These are phyloP conservation scores for Boletus fagicola DNA, from an alignment of 768 basidiomycete species.

Conservation along the genomic window DNA sequence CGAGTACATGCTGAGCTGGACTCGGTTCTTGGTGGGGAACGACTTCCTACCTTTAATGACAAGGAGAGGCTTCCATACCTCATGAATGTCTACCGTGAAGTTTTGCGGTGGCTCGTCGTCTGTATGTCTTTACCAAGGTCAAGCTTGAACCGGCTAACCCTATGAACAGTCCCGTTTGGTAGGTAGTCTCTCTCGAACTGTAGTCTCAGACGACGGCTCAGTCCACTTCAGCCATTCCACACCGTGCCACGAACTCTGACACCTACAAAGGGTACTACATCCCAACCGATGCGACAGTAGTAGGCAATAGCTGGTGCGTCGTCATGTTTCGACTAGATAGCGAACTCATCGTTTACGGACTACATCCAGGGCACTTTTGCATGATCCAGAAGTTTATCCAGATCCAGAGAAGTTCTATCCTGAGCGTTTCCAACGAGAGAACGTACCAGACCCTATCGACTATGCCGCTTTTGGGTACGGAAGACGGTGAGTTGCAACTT, in stretches of 20 bases:
- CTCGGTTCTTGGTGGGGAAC: not conserved
- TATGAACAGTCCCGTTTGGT: constrained; percentile 4
- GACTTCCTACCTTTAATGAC: constrained; percentile 5
- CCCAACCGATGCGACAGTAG: constrained; percentile 3
- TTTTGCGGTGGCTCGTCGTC: constrained; percentile 5
- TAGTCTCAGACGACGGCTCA: not conserved
- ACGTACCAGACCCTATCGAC: constrained; percentile 5
- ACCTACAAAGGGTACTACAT: constrained; percentile 5
- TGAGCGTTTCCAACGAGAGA: not conserved
- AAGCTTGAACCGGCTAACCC: not conserved
- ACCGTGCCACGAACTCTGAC: not conserved
- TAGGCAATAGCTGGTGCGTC: constrained; percentile 4
- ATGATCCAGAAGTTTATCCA: constrained; percentile 1
- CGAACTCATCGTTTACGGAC: not conserved
- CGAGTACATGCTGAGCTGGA: constrained; percentile 1
- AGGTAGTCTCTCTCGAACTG: not conserved
- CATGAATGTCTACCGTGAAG: constrained; percentile 5
- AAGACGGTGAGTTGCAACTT: not conserved
- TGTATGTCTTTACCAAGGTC: not conserved
- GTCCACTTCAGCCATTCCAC: not conserved
- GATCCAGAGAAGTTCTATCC: constrained; percentile 2
- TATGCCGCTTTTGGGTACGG: constrained; percentile 4
- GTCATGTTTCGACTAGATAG: not conserved
- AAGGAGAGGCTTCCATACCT: constrained; percentile 2
- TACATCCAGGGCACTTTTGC: not conserved